A percentile compares a stretch with the other conserved stretches of the same genome.
Evolutionary conservation across 2,329 filamentous ascomycete genomes (phyloP).

Genomic region (Cyanodermella asteris): DNA sequence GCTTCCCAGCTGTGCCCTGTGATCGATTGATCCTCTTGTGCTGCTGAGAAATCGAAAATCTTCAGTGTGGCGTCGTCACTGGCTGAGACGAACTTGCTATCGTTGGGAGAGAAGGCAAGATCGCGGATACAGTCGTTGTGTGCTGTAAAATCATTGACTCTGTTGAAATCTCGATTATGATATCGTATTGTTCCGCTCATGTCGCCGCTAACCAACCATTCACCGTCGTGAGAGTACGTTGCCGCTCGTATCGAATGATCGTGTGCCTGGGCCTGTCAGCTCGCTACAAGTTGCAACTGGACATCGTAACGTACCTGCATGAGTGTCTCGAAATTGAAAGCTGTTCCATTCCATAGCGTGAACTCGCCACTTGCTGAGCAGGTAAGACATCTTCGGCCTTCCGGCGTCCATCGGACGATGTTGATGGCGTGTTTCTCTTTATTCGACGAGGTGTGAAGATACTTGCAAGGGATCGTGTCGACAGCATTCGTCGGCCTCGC

Average conservation of each 20-base stretch:
- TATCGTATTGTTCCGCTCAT: constrained; percentile 94
- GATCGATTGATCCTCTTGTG: constrained; percentile 60
- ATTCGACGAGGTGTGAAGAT: constrained; percentile 92
- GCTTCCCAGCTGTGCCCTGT: constrained; percentile 96
- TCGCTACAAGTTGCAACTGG: background rate
- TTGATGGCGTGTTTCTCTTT: constrained; percentile 97
- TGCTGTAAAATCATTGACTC: constrained; percentile 82
- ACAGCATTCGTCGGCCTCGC: constrained; percentile 53
- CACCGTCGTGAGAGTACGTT: constrained; percentile 81
- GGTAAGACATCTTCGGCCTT: constrained; percentile 75
- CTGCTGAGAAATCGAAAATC: constrained; percentile 86
- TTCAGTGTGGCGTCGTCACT: constrained; percentile 85
- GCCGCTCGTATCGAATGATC: constrained; percentile 67
- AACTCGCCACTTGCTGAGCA: constrained; percentile 95
- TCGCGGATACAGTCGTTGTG: constrained; percentile 81
- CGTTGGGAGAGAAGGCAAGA: constrained; percentile 78
- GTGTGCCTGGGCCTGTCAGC: constrained; percentile 36
- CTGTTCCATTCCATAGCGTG: constrained; percentile 94
- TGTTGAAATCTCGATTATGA: constrained; percentile 98
- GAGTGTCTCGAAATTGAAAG: constrained; percentile 98
- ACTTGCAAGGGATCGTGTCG: constrained; percentile 80
- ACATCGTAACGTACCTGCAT: constrained; percentile 42
- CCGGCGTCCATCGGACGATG: constrained; percentile 91
- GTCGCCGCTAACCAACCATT: constrained; percentile 91
- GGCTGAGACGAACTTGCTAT: constrained; percentile 88